Conservation (phyloP, 148 eudicot genomes). For the Bassia scoparia region DNA sequence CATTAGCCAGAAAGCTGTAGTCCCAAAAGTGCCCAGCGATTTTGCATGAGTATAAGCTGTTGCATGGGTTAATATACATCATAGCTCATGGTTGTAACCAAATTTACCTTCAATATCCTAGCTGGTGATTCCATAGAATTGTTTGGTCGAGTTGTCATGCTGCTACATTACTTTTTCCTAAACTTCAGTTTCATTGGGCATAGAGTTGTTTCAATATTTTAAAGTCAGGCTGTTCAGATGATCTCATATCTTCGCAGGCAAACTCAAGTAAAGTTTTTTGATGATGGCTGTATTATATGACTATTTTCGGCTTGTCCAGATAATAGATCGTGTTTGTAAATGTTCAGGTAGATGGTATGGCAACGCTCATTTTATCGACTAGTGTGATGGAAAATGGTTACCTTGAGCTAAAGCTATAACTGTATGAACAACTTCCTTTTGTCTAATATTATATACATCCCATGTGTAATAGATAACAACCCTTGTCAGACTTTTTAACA, state of each 20-base stretch:
- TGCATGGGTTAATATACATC: neutral
- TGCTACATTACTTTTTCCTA: neutral
- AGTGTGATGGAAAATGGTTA: constrained; percentile 65
- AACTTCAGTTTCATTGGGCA: neutral
- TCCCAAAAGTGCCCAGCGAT: neutral
- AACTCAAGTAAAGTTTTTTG: constrained; percentile 83
- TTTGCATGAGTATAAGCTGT: neutral
- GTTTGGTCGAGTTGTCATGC: neutral
- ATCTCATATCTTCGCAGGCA: constrained; percentile 97
- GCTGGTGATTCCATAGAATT: neutral
- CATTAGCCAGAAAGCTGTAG: neutral
- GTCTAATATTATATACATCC: neutral
- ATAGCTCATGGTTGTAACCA: neutral
- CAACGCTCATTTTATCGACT: constrained; percentile 65
- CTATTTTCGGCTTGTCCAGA: neutral
- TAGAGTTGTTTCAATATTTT: constrained; percentile 18
- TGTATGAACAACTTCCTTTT: constrained; percentile 37
- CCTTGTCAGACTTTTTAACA: too few relatives aligned
- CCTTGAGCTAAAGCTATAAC: constrained; percentile 87
- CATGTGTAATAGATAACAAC: too few relatives aligned
- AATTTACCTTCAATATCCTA: neutral
- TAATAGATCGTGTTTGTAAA: constrained; percentile 3
- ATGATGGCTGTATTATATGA: constrained; percentile 3
- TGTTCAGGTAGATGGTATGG: constrained; percentile 80
- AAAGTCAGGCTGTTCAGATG: constrained; percentile 48